These are phyloP conservation scores for Microascus cirrosus DNA, from an alignment of 2,329 filamentous ascomycete genomes.

Conservation along the genomic window DNA sequence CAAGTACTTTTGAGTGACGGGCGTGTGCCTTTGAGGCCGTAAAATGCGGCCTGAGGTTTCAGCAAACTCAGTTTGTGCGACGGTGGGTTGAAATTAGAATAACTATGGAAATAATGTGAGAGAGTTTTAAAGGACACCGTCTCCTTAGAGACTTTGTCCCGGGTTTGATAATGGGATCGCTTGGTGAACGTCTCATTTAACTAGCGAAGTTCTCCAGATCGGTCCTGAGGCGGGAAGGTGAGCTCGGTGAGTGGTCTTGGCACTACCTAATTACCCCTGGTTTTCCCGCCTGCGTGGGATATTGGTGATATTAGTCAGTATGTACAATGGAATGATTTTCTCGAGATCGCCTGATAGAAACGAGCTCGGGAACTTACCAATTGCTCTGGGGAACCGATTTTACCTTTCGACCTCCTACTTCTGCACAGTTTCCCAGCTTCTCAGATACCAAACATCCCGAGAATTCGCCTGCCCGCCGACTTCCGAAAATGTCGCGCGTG, in stretches of 20 bases:
- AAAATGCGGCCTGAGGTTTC: not conserved
- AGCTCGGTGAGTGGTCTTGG: slow-evolving; percentile 5
- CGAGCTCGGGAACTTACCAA: not conserved
- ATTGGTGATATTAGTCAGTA: not conserved
- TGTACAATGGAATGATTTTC: not conserved
- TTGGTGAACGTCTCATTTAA: not conserved
- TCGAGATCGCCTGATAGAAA: slow-evolving; percentile 2
- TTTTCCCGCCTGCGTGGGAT: not conserved
- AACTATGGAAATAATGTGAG: not conserved
- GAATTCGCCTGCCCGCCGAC: not conserved
- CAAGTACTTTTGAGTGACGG: not conserved
- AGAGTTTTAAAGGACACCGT: not conserved
- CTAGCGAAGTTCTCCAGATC: not conserved
- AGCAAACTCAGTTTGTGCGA: not conserved
- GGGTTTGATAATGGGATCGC: not conserved
- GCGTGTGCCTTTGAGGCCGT: not conserved
- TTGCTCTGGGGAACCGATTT: not conserved
- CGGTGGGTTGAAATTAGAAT: not conserved
- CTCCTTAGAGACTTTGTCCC: not conserved
- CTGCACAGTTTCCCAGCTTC: not conserved
- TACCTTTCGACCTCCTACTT: not conserved
- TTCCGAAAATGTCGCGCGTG: slow-evolving; percentile 1
- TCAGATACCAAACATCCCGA: not conserved
- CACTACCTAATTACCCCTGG: not conserved
- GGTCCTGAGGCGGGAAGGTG: slow-evolving; percentile 1